Percentiles rank a stretch among this genome's conserved stretches.
Evolutionary conservation across 2,329 filamentous ascomycete genomes (phyloP).

Genomic region (Penicillium rolfsii): DNA sequence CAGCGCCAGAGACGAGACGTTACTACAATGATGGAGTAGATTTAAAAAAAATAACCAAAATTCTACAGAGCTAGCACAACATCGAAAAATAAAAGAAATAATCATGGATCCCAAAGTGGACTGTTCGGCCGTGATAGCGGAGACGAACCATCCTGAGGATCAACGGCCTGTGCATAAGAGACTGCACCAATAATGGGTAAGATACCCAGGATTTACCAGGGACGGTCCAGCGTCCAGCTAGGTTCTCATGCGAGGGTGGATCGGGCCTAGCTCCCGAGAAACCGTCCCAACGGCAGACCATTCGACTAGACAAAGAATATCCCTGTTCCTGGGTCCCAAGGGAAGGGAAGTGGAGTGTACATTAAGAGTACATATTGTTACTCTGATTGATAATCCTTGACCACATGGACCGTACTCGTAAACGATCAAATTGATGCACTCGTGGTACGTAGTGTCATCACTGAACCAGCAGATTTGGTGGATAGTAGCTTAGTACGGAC

Average conservation of each 20-base stretch:
- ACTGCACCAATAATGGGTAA: slow-evolving; percentile 37
- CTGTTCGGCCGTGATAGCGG: slow-evolving; percentile 25
- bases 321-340: slow-evolving; percentile 18
- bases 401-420: neutral
- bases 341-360: slow-evolving; percentile 14
- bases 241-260: slow-evolving; percentile 32
- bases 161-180: slow-evolving; percentile 33
- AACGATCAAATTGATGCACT: neutral
- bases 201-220: slow-evolving; percentile 25
- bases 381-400: neutral
- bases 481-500: no score
- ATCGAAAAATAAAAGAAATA: neutral
- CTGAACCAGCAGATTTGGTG: neutral
- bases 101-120: neutral
- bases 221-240: slow-evolving; percentile 33
- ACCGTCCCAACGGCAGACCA: slow-evolving; percentile 23
- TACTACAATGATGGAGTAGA: neutral
- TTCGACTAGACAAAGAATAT: slow-evolving; percentile 7
- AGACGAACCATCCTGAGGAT: slow-evolving; percentile 30
- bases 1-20: neutral
- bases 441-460: neutral
- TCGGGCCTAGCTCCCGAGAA: slow-evolving; percentile 29
- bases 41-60: slow-evolving; percentile 6
- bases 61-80: neutral
- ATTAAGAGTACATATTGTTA: neutral